Percentiles rank a stretch among this genome's conserved stretches.
Conservation (phyloP, 2,329 filamentous ascomycete species). For the Aspergillus costaricaensis region DNA sequence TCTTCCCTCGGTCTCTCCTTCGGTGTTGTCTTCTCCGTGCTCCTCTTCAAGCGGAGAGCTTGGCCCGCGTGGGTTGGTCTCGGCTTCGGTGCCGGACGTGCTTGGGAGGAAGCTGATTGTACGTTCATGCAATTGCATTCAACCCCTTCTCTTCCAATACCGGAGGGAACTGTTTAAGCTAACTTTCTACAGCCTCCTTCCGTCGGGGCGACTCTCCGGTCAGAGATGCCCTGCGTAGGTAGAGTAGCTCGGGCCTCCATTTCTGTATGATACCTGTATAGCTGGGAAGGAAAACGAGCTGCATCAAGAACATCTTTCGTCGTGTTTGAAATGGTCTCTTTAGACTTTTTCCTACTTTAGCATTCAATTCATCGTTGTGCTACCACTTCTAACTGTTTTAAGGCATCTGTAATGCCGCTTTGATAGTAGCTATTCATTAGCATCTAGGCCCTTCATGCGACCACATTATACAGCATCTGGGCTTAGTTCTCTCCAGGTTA, state of each 20-base stretch:
- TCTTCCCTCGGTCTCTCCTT: constrained; percentile 94
- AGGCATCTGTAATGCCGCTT: not conserved
- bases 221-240: constrained; percentile 41
- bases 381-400: constrained; percentile 5
- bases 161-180: constrained; percentile 6
- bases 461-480: not conserved
- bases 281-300: constrained; percentile 24
- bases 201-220: constrained; percentile 45
- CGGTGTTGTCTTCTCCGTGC: constrained; percentile 96
- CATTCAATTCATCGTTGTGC: constrained; percentile 20
- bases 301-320: constrained; percentile 14
- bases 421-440: not conserved
- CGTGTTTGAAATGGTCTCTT: constrained; percentile 23
- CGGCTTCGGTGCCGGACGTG: constrained; percentile 92
- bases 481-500: not conserved
- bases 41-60: constrained; percentile 95
- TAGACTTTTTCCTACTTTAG: constrained; percentile 22
- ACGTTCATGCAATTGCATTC: constrained; percentile 42
- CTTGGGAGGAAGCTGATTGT: constrained; percentile 97
- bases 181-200: constrained; percentile 42
- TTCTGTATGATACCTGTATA: constrained; percentile 44
- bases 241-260: constrained; percentile 26
- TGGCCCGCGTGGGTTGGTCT: constrained; percentile 96
- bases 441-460: not conserved
- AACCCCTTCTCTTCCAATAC: not conserved